Evolutionary conservation across 257 asterid genomes (phyloP).

Genomic region (Solanum sitiens): DNA sequence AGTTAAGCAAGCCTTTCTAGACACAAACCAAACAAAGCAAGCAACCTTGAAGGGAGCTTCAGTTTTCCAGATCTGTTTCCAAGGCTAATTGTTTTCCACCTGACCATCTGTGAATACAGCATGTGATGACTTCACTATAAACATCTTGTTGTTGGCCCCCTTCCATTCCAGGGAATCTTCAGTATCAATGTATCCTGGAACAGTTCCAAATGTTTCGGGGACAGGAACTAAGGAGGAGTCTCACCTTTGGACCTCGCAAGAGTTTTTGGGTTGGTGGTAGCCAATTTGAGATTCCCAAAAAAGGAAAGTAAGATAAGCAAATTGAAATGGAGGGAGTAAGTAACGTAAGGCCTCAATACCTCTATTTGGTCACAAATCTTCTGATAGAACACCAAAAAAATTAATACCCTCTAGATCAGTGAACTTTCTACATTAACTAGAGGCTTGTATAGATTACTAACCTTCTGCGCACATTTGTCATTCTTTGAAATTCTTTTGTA

Average conservation of each 20-base stretch:
- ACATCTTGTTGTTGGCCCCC: background rate
- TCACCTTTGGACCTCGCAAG: background rate
- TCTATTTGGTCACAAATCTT: background rate
- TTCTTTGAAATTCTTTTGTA: background rate
- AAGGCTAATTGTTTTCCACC: background rate
- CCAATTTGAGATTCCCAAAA: background rate
- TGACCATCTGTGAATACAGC: background rate
- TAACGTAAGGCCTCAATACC: background rate
- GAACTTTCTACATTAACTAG: background rate
- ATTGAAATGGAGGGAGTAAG: background rate
- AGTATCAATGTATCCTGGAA: background rate
- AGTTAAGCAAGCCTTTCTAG: background rate
- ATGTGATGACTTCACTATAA: background rate
- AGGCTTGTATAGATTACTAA: background rate
- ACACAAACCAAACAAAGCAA: background rate
- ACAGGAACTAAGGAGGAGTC: background rate
- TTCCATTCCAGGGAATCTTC: background rate
- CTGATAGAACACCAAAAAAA: background rate
- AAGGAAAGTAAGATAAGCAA: background rate
- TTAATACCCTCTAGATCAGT: background rate
- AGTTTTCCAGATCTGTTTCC: background rate
- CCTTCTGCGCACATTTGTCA: background rate
- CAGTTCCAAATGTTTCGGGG: background rate
- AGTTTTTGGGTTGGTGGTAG: background rate
- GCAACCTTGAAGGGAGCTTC: background rate